phyloP scores from a whole-genome alignment of 441 rosid species.

The Jatropha podagrica region DNA sequence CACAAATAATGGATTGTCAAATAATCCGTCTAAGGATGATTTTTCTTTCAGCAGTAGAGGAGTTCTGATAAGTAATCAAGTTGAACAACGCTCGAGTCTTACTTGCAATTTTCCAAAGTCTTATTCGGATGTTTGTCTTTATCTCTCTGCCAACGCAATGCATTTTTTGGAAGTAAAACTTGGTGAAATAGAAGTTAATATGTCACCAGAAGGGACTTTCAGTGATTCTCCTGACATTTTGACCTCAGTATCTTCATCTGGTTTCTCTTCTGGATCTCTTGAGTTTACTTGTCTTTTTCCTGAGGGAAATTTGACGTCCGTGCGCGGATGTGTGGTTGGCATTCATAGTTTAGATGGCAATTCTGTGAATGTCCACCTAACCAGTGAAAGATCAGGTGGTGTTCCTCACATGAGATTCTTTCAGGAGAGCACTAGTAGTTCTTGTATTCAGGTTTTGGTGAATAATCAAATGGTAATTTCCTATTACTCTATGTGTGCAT shows the following conservation, averaged over 20 bases:
- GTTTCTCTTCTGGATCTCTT: constrained; percentile 29
- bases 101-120: constrained; percentile 27
- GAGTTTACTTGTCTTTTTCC: constrained; percentile 47
- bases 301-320: constrained; percentile 56
- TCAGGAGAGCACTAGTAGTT: constrained; percentile 30
- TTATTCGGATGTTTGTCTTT: constrained; percentile 53
- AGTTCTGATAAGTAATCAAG: constrained; percentile 29
- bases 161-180: constrained; percentile 39
- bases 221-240: constrained; percentile 26
- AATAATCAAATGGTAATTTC: constrained; percentile 55
- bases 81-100: constrained; percentile 20
- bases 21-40: constrained; percentile 27
- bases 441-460: constrained; percentile 55
- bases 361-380: constrained; percentile 25
- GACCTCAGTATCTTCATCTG: constrained; percentile 18
- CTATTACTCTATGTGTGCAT: constrained; percentile 2
- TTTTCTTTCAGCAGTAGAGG: constrained; percentile 30
- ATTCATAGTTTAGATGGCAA: constrained; percentile 41
- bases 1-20: constrained; percentile 26
- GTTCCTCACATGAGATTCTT: constrained; percentile 27
- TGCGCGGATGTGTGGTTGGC: constrained; percentile 57
- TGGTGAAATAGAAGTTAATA: constrained; percentile 35
- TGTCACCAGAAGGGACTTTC: constrained; percentile 27
- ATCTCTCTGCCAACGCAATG: constrained; percentile 42
- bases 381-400: constrained; percentile 31